Conservation (phyloP, 805 yeast species). For the Kluyveromyces nonfermentans region DNA sequence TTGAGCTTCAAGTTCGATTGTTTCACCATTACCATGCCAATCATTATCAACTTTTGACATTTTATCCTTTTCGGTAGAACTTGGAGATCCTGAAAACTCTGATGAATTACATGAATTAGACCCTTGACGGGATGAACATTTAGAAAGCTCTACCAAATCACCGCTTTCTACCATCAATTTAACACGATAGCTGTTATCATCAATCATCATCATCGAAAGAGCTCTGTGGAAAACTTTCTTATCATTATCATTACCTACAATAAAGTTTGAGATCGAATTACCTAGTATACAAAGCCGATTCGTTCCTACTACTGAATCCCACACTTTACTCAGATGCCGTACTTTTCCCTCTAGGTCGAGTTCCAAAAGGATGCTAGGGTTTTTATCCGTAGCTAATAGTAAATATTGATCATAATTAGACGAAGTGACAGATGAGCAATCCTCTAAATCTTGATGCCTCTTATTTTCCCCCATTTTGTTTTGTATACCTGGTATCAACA, state of each 20-base stretch:
- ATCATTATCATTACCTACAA: conserved; percentile 58
- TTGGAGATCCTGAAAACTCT: not conserved
- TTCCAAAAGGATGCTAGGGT: conserved; percentile 75
- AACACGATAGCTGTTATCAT: conserved; percentile 71
- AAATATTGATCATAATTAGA: conserved; percentile 40
- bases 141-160: conserved; percentile 1
- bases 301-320: conserved; percentile 75
- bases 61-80: conserved; percentile 3
- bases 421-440: conserved; percentile 12
- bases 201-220: conserved; percentile 55
- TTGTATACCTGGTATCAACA: not conserved
- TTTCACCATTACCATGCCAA: conserved; percentile 37
- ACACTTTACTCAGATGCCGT: conserved; percentile 62
- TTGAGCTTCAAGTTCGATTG: conserved; percentile 81
- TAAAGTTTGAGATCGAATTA: conserved; percentile 49
- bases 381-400: conserved; percentile 53
- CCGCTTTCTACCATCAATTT: conserved; percentile 41
- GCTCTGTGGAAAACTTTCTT: conserved; percentile 61
- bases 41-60: conserved; percentile 9
- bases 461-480: not conserved
- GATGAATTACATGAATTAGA: not conserved
- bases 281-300: conserved; percentile 42
- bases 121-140: not conserved
- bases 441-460: not conserved
- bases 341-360: conserved; percentile 71